Conservation (phyloP, 805 yeast species). For the Cyberlindnera xylosilytica region DNA sequence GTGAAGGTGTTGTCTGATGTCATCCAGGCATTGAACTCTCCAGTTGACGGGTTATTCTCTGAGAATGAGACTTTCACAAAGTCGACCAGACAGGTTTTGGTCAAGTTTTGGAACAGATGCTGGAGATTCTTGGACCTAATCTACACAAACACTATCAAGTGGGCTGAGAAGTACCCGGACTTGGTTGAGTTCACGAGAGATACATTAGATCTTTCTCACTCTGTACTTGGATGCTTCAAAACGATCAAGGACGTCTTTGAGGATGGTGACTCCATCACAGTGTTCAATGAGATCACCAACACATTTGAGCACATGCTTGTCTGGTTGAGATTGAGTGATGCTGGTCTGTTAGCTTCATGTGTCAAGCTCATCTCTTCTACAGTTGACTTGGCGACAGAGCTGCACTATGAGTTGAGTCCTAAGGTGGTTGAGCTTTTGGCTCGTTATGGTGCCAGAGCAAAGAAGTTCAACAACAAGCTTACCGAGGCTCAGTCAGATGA, state of each 20-base stretch:
- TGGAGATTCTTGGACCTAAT: constrained; percentile 76
- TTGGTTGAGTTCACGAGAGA: constrained; percentile 84
- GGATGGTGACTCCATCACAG: constrained; percentile 24
- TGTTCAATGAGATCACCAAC: constrained; percentile 54
- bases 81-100: constrained; percentile 29
- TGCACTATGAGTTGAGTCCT: constrained; percentile 48
- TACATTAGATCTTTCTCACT: constrained; percentile 72
- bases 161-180: constrained; percentile 67
- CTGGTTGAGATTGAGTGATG: constrained; percentile 83
- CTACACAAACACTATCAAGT: constrained; percentile 60
- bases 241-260: constrained; percentile 35
- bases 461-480: constrained; percentile 66
- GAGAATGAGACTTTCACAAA: constrained; percentile 27
- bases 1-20: constrained; percentile 76
- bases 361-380: constrained; percentile 65
- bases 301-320: constrained; percentile 67
- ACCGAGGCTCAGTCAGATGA: constrained; percentile 63
- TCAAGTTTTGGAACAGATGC: constrained; percentile 58
- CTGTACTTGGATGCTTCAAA: constrained; percentile 62
- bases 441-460: constrained; percentile 62
- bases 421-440: constrained; percentile 55
- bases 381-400: constrained; percentile 58
- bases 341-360: constrained; percentile 68
- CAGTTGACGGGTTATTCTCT: constrained; percentile 55
- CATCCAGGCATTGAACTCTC: constrained; percentile 57